Evolutionary conservation across 2,329 filamentous ascomycete genomes (phyloP), one percentile per base, ranked within the genome.

Genomic region (Neofusicoccum umdonicola): DNA sequence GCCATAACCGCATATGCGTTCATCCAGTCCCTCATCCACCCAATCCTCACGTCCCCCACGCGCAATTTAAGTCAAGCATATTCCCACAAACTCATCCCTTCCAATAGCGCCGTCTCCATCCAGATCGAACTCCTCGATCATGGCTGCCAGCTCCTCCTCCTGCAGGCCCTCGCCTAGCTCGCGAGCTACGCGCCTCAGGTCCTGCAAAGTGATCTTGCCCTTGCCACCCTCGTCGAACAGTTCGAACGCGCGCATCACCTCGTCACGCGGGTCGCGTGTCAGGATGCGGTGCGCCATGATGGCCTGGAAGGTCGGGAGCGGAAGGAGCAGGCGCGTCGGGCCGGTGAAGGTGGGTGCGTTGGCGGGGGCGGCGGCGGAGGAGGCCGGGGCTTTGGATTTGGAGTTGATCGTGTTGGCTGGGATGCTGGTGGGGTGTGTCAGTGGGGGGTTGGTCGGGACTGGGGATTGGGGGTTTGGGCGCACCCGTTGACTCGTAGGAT

Each of bases 101-200:
- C 82, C 84, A 69, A 89, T 88, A 65, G 84, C 93, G 11, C 93
- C 93, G 71, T 96, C 96, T 1, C 92, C 94, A 74, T 96, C 91
- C 68, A 97, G 84, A 80, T 99, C 95, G 81, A 98, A 96, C 78
- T 98, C 94, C 73, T 97, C 93, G 80, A 99, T 95, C 95, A 99
- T 99, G 68, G 93, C 93, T 70, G 87, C 84, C 67, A 99, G 83
- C 77, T 99, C 95, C 72, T 96, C 91, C 73, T 99, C 94, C 70
- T 95, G 92, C 70, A 99, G 83, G 12, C 91, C 92, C 77, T 98
- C 94, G 7, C 95, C 95, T 68, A 99, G 82, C 76, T 98, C 95
- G 71, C 92, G 87, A 65, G 94, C 93, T 31, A 98, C 92, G 65
- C 92, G 84, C 67, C 92, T 84, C 78, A 99, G 81, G 80, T 98